Base-by-base conservation (phyloP, 2,329 filamentous ascomycete species). In the Dactylellina sp. region DNA sequence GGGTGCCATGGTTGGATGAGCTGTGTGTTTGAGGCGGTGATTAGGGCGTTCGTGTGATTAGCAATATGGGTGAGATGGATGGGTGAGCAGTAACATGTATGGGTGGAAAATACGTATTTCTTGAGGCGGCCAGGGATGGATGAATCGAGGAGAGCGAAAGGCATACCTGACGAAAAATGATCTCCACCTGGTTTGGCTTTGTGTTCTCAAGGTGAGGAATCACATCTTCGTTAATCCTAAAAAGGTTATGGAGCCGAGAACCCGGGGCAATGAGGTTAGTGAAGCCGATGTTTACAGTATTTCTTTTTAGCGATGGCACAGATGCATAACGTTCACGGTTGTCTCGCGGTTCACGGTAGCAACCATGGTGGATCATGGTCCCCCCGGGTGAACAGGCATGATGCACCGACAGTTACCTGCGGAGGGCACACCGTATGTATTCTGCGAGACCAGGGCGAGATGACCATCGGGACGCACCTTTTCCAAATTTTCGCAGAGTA, bases 161-260 rank as follows among this genome's bases (percentile, higher is more conserved):
- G 28, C 53, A 65, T 74, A 74, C 70, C 61, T 74, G 70, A 46
- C 70, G 70, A 35, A 74, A 74, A 57, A 74, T 74, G 70, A 74
- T 74, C 70, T 74, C 70, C 61, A 74, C 70, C 24, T 74, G 39
- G 9, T 62, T 47, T 28, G 70, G 70, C 49, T 74, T 74, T 49
- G 53, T 62, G 61, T 44, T 53, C 22, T 66, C 35, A 47, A 74
- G 70, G 57, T 74, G 50, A 60, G 70, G 70, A 61, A 74, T 66
- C 56, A 74, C 70, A 66, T 74, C 70, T 53, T 74, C 70, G 14
- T 66, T 74, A 55, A 74, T 65, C 70, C 70, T 74, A 22, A 52
- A 42, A 53, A 56, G n/a, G n/a, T 61, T 40, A 14, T 12, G 12
- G 20, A 62, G 55, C 55, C 63, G 49, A 20, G 37, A 18, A 60